Evolutionary conservation across 179 eudicot genomes (phyloP).

Genomic region (Amaranthus tricolor): DNA sequence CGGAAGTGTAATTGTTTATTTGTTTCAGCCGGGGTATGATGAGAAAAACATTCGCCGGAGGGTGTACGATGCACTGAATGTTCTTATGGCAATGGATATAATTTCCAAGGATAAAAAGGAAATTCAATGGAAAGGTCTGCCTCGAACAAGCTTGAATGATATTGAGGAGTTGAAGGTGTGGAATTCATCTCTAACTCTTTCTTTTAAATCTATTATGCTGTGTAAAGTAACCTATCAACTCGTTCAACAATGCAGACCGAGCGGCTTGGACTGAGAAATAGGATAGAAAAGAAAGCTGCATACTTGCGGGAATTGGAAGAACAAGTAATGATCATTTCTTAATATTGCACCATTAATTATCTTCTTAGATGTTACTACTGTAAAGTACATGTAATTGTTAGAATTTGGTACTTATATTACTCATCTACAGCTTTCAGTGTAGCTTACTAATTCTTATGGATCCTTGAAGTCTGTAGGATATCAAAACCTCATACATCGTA

Average conservation of each 20-base stretch:
- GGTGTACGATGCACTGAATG: conserved; percentile 93
- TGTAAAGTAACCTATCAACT: background rate
- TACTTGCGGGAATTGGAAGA: conserved; percentile 85
- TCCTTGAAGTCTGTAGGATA: conserved; percentile 56
- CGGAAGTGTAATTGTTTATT: background rate
- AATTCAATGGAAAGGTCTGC: conserved; percentile 93
- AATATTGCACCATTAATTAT: background rate
- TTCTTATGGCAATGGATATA: conserved; percentile 94
- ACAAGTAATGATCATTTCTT: conserved; percentile 49
- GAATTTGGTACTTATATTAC: background rate
- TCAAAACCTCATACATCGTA: conserved; percentile 71
- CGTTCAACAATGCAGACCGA: conserved; percentile 43
- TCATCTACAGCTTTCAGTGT: background rate
- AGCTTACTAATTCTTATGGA: conserved; percentile 1
- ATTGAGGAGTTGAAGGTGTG: conserved; percentile 79
- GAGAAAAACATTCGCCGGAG: conserved; percentile 92
- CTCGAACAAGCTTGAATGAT: conserved; percentile 69
- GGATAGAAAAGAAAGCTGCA: conserved; percentile 71
- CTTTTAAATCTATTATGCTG: background rate
- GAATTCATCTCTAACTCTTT: background rate
- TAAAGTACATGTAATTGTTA: too few relatives aligned
- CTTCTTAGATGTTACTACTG: background rate
- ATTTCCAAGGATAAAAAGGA: conserved; percentile 91
- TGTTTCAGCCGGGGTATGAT: conserved; percentile 65
- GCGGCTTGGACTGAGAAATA: conserved; percentile 53